phyloP scores from a whole-genome alignment of 2,329 filamentous ascomycete species.

The Neurospora crassa region DNA sequence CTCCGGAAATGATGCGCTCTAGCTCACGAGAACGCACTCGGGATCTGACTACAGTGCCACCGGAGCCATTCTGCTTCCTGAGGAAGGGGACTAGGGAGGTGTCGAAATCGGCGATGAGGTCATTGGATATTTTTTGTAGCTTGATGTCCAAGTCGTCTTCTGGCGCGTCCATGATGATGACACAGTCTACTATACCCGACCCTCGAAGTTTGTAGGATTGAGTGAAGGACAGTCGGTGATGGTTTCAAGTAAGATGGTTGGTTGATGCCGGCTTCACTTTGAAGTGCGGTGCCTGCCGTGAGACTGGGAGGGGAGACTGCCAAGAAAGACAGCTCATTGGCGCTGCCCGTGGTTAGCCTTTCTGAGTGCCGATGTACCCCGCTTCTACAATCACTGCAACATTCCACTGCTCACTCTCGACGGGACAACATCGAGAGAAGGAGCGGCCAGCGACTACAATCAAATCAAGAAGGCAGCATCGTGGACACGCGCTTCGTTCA shows the following conservation, averaged over 20 bases:
- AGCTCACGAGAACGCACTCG: slow-evolving; percentile 16
- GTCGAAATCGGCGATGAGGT: slow-evolving; percentile 51
- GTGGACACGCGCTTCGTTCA: not conserved
- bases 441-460: not conserved
- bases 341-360: no score
- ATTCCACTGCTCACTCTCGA: not conserved
- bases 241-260: not conserved
- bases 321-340: not conserved
- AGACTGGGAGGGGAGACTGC: not conserved
- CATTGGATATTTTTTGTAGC: slow-evolving; percentile 49
- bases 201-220: not conserved
- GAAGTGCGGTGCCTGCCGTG: not conserved
- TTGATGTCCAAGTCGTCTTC: slow-evolving; percentile 53
- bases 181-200: not conserved
- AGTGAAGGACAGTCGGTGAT: not conserved
- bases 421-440: not conserved
- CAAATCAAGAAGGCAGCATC: not conserved
- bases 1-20: slow-evolving; percentile 13
- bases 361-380: not conserved
- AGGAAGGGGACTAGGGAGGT: slow-evolving; percentile 41
- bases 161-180: slow-evolving; percentile 44
- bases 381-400: not conserved
- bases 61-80: slow-evolving; percentile 34
- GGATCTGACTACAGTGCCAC: slow-evolving; percentile 6
- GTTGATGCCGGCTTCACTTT: not conserved